phyloP scores from a whole-genome alignment of 2,329 filamentous ascomycete genomes.

The Apiospora rasikravindrae region DNA sequence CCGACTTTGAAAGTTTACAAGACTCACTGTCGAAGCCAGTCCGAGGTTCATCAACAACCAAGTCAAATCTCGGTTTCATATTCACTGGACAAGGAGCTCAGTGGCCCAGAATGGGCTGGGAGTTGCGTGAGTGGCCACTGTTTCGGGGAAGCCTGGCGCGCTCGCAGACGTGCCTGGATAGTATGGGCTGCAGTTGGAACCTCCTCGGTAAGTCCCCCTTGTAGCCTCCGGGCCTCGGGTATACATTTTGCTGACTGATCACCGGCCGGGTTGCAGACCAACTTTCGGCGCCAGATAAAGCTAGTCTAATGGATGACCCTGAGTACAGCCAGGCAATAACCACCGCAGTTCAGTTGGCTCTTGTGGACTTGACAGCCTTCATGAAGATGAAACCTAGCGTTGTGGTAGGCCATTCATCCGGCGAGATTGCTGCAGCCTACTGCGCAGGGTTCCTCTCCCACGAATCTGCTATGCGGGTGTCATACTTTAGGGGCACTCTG shows the following conservation, averaged over 20 bases:
- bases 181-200: slow-evolving; percentile 30
- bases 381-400: slow-evolving; percentile 20
- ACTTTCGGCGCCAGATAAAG: no score
- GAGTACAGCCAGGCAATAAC: slow-evolving; percentile 23
- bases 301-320: no score
- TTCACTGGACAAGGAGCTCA: slow-evolving; percentile 26
- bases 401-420: slow-evolving; percentile 26
- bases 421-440: slow-evolving; percentile 26
- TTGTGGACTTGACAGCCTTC: slow-evolving; percentile 20
- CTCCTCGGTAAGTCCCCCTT: no score
- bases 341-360: slow-evolving; percentile 25
- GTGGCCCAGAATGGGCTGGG: slow-evolving; percentile 22
- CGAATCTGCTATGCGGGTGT: slow-evolving; percentile 34
- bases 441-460: slow-evolving; percentile 35
- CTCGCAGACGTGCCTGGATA: slow-evolving; percentile 26
- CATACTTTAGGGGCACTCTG: slow-evolving; percentile 35
- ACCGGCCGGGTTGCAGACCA: no score
- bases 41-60: no score
- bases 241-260: no score
- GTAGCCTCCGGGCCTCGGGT: no score
- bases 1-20: no score
- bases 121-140: slow-evolving; percentile 30
- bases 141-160: slow-evolving; percentile 25
- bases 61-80: no score
- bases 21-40: no score